Base-by-base conservation (phyloP, 2,329 filamentous ascomycete species). In the Pyrenophora teres region DNA sequence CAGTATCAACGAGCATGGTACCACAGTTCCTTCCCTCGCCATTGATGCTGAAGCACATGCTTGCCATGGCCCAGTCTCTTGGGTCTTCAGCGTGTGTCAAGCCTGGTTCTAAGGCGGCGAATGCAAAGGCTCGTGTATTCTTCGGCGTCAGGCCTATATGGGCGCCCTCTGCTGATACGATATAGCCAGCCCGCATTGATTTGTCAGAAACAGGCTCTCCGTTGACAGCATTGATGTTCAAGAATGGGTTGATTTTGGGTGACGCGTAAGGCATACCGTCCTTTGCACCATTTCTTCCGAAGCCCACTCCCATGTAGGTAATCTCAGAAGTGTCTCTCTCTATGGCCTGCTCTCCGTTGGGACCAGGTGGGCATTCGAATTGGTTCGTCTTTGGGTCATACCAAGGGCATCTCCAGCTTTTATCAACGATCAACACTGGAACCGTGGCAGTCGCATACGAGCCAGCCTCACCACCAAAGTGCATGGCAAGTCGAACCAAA, bases 251-350 rank as follows among this genome's bases (percentile, higher is more conserved):
- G 33, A 63, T 59, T 15, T 51, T 54, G 3, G 70, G 68, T 16
- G 62, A 50, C 31, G 61, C 69, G 46, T 61, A 64, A 4, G 64
- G 64, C 64, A 70, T 67, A 6, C 63, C 65, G 19, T 69, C 65
- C 13, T 52, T 63, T 6, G 58, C 54, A 23, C 50, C 50, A 39
- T 73, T 73, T 32, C 70, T 59, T 6, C 69, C 69, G 27, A 73
- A 73, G 1, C 70, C 70, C 36, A 73, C 61, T 7, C 70, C 70
- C 70, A 73, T 73, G 48, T 72, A 73, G 15, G 61, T 71, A 27
- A 73, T 73, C 12, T 56, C 49, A 5, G 59, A 62, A 18, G 63
- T 68, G 35, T 71, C 62, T 39, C 67, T 48, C 13, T 56, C 56
- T 21, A 49, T 32, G 2, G 69, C 62, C 13, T 60, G 51, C 25